Evolutionary conservation across 2,329 filamentous ascomycete species (phyloP), one percentile per base, ranked within the genome.

Genomic region (Alternaria infectoria): DNA sequence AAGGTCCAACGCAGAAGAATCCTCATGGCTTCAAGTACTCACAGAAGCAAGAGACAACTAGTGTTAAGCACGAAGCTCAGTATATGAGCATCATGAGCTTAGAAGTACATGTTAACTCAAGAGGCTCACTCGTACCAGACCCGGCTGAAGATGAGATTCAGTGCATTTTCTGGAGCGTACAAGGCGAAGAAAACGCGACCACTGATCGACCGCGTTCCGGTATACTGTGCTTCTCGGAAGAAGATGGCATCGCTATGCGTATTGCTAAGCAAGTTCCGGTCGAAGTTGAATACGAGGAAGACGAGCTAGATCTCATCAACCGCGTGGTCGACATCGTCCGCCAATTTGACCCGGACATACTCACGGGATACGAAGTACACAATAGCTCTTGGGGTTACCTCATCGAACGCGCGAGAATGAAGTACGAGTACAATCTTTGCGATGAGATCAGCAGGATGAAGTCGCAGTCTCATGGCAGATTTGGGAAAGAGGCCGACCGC

Each of bases 1-100:
- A 97, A 54, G 93, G 91, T 0, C 89, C 93, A 0, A 97, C 95
- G 0, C 94, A 95, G 56, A 91, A 87, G 75, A 92, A 93, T 72
- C 90, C 88, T 64, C 86, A 95, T 75, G 93, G 91, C 0, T 95
- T 94, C 83, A 96, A 94, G 76, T 97, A 92, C 77, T 93, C 91
- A 0, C 93, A 94, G 69, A 92, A 90, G 74, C 86, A 87, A 65
- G 88, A 89, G 69, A 90, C 90, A 2, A 91, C 90, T 0, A 93
- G 89, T 69, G 89, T 96, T 17, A 88, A 93, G 73, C 92, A 95
- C 69, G 93, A 96, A 77, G 89, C 89, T 3, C 92, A 96, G 70
- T 97, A 97, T 77, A 98, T 99, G 96, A 97, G 92, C 70, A 93
- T 91, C 17, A 94, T 99, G 92, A 96, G 93, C 69, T 81, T 99